Base-by-base conservation (phyloP, 2,329 filamentous ascomycete species). In the Nannizzia gypsea region DNA sequence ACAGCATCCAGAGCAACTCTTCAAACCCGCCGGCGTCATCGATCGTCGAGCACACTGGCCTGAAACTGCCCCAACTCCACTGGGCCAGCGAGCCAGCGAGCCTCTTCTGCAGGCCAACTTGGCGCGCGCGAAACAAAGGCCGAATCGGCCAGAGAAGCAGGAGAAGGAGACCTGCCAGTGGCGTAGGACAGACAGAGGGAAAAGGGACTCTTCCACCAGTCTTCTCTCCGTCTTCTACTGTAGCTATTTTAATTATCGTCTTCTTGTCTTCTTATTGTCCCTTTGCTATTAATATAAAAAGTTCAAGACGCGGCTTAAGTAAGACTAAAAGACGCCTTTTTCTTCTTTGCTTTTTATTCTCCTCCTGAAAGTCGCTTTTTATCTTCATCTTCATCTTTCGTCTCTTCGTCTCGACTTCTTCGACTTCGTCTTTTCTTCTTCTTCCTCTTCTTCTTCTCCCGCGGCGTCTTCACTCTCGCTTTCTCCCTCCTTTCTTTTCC, bases 321-420 rank as follows among this genome's bases (percentile, higher is more conserved):
- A 42, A 42, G 38, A 42, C n/a, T 42, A n/a, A 36, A 36, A 31
- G 13, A 36, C 31, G 31, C 31, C n/a, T 42, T 42, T 31, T 48
- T 48, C 22, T 38, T 57, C 20, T 38, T 38, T 24, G 34, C 54
- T 57, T 22, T 38, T 20, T 56, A 8, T 57, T 40, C 31, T 38
- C 24, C 36, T 40, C 36, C 28, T 57, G 28, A 36, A 34, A 31
- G 20, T 34, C 24, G 20, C 34, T 42, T 26, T 57, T 42, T 24
- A 40, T 17, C 56, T 57, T 57, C 34, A 22, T 42, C 17, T 52
- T 28, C 22, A 13, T 26, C 22, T 52, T 52, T 28, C 22, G 6
- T 26, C 22, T 52, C 48, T 52, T 52, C 48, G 48, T 52, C 48
- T 56, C 3, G 62, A 64, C 57, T 60, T 62, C 52, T 31, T 63